Percentiles rank a stretch among this genome's conserved stretches.
Conservation (phyloP, 148 eudicot genomes). For the Camellia lanceoleosa region DNA sequence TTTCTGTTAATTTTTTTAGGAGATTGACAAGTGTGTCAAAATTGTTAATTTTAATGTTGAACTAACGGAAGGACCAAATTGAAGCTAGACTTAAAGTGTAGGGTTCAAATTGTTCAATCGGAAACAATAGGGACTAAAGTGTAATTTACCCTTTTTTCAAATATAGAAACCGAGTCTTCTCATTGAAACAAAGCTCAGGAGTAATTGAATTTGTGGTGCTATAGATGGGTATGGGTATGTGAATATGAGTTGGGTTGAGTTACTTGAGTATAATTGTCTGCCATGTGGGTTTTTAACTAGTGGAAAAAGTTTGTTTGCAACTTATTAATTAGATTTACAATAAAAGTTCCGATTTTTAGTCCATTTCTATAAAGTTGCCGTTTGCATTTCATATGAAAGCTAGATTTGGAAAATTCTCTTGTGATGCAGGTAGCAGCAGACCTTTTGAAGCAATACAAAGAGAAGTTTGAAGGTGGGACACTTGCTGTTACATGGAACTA, state of each 20-base stretch:
- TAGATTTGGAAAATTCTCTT: neutral
- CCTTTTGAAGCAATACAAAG: constrained; percentile 83
- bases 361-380: neutral
- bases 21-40: too few relatives aligned
- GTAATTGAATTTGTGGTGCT: neutral
- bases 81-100: too few relatives aligned
- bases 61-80: too few relatives aligned
- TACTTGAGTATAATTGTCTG: neutral
- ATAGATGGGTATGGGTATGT: neutral
- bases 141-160: neutral
- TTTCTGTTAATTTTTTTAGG: too few relatives aligned
- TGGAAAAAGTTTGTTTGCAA: neutral
- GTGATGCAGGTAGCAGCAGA: constrained; percentile 76
- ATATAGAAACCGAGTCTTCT: neutral
- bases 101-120: too few relatives aligned
- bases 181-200: neutral
- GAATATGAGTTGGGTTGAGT: neutral
- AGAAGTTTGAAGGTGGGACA: constrained; percentile 86
- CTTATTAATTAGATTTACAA: neutral
- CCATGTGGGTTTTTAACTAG: neutral
- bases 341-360: neutral
- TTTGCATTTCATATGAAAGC: neutral
- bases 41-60: too few relatives aligned
- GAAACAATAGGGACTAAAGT: too few relatives aligned
- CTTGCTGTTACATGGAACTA: constrained; percentile 91